Evolutionary conservation across 805 yeast genomes (phyloP).

Genomic region (Candida berthetii): DNA sequence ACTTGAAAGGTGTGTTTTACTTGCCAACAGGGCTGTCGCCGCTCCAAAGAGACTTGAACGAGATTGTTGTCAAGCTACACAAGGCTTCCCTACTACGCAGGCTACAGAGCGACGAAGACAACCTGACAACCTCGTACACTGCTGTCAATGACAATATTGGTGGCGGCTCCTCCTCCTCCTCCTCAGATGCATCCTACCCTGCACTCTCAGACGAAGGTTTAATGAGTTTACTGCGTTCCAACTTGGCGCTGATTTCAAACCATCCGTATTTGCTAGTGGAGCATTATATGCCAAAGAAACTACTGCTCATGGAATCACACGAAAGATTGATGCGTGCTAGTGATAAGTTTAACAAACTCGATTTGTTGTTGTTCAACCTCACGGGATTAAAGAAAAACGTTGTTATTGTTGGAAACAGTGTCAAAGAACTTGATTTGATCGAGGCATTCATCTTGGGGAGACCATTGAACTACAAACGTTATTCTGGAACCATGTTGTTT

Average conservation of each 20-base stretch:
- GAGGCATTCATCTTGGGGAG: constrained; percentile 80
- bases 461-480: constrained; percentile 53
- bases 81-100: constrained; percentile 22
- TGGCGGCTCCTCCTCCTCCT: no score
- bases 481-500: constrained; percentile 57
- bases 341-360: constrained; percentile 53
- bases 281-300: constrained; percentile 69
- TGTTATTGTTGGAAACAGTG: constrained; percentile 49
- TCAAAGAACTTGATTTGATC: constrained; percentile 69
- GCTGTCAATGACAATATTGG: constrained; percentile 1
- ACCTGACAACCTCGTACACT: not conserved
- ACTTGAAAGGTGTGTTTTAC: constrained; percentile 8
- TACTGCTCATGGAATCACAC: constrained; percentile 60
- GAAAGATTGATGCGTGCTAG: constrained; percentile 46
- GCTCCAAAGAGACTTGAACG: constrained; percentile 37
- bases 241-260: constrained; percentile 42
- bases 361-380: constrained; percentile 29
- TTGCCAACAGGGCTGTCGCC: constrained; percentile 38
- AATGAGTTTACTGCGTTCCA: constrained; percentile 36
- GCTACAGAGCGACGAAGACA: constrained; percentile 5
- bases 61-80: constrained; percentile 38
- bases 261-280: constrained; percentile 73
- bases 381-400: constrained; percentile 21
- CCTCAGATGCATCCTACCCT: not conserved
- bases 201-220: constrained; percentile 21